A percentile compares a stretch with the other conserved stretches of the same genome.
Conservation (phyloP, 495 filamentous ascomycete genomes). For the Letharia columbiana region DNA sequence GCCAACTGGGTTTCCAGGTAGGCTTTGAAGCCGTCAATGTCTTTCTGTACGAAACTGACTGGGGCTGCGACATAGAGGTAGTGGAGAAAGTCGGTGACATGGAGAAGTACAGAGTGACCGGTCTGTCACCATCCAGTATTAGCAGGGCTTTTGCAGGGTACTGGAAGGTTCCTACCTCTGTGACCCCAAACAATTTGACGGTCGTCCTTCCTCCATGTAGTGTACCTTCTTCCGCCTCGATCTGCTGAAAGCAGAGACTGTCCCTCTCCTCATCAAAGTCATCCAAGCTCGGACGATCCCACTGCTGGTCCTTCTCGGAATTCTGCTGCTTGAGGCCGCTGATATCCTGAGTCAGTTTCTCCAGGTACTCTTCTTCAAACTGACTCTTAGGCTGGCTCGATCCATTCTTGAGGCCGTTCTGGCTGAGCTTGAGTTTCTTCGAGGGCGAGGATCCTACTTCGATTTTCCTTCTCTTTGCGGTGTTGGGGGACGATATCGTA, state of each 20-base stretch:
- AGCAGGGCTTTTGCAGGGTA: constrained; percentile 4
- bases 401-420: constrained; percentile 49
- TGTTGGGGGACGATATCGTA: constrained; percentile 38
- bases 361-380: constrained; percentile 89
- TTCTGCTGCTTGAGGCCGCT: constrained; percentile 72
- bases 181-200: constrained; percentile 92
- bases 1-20: constrained; percentile 70
- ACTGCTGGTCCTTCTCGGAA: constrained; percentile 88
- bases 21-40: constrained; percentile 64
- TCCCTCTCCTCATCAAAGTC: constrained; percentile 64
- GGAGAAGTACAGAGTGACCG: constrained; percentile 88
- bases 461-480: constrained; percentile 71
- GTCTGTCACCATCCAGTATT: constrained; percentile 33
- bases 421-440: constrained; percentile 50
- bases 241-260: constrained; percentile 82
- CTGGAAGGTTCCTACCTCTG: constrained; percentile 50
- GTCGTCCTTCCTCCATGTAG: constrained; percentile 61
- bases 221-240: constrained; percentile 86
- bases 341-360: constrained; percentile 91
- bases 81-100: constrained; percentile 92
- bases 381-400: constrained; percentile 83
- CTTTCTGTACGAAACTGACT: constrained; percentile 61
- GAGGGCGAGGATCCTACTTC: constrained; percentile 47
- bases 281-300: constrained; percentile 69
- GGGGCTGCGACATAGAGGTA: constrained; percentile 94